phyloP scores from a whole-genome alignment of 768 basidiomycete genomes.

The Serendipita sp. region DNA sequence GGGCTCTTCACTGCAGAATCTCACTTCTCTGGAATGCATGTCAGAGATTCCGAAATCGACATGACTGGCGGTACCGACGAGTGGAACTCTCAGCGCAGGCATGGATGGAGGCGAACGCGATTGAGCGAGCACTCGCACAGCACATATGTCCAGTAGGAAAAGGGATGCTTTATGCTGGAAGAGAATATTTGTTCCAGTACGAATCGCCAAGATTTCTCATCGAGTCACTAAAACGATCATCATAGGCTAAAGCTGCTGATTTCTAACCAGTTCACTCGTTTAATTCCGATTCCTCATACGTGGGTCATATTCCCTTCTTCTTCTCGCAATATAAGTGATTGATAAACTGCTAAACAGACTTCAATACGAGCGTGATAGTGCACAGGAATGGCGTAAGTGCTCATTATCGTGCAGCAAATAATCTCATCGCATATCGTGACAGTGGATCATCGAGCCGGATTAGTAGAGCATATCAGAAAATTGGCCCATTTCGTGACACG shows the following conservation, averaged over 20 bases:
- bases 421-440: not conserved
- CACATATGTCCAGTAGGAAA: not conserved
- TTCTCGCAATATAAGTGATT: not conserved
- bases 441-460: not conserved
- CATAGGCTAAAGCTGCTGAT: slow-evolving; percentile 1
- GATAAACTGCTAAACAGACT: not conserved
- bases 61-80: not conserved
- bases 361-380: not conserved
- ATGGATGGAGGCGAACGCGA: not conserved
- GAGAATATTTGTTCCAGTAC: slow-evolving; percentile 4
- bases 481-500: not conserved
- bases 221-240: not conserved
- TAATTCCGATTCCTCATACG: slow-evolving; percentile 2
- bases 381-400: not conserved
- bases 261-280: slow-evolving; percentile 1
- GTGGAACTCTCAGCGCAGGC: not conserved
- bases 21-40: not conserved
- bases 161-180: not conserved
- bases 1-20: slow-evolving; percentile 1
- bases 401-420: not conserved
- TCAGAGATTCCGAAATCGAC: not conserved
- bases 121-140: not conserved
- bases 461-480: not conserved
- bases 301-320: not conserved
- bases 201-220: not conserved